Conservation (phyloP, 371 early-diverging fungal genomes). For the Lichtheimia hyalospora region DNA sequence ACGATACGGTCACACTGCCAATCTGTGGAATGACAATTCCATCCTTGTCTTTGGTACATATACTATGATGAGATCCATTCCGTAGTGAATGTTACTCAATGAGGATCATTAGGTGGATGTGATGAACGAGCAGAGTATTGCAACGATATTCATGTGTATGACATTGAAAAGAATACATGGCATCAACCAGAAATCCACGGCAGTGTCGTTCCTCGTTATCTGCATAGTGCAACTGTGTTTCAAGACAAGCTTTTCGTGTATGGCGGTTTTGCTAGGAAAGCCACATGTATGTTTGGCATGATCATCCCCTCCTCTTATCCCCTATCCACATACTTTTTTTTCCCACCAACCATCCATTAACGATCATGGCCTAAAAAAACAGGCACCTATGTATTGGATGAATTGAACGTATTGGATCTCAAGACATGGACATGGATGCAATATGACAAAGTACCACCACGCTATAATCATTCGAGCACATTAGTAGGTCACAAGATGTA, state of each 20-base stretch:
- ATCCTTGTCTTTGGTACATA: conserved; percentile 57
- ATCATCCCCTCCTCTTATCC: no score
- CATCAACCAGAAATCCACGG: conserved; percentile 51
- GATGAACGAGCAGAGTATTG: not conserved
- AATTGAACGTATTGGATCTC: conserved; percentile 53
- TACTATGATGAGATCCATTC: not conserved
- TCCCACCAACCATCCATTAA: no score
- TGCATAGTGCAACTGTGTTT: conserved; percentile 63
- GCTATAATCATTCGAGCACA: conserved; percentile 61
- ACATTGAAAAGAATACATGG: conserved; percentile 33
- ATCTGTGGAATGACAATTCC: conserved; percentile 43
- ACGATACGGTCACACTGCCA: conserved; percentile 61
- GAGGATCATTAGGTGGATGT: not conserved
- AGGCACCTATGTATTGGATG: conserved; percentile 65
- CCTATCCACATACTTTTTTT: no score
- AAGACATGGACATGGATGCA: conserved; percentile 54
- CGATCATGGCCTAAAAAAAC: not conserved
- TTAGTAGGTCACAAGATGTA: conserved; percentile 53
- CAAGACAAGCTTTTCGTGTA: conserved; percentile 63
- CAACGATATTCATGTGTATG: not conserved
- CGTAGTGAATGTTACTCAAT: not conserved
- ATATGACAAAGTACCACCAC: conserved; percentile 47
- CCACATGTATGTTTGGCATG: conserved; percentile 45
- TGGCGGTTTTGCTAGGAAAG: conserved; percentile 61
- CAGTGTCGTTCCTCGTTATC: conserved; percentile 51